These are phyloP conservation scores for Diaporthe caulivora DNA, from an alignment of 2,329 filamentous ascomycete genomes.

Conservation along the genomic window DNA sequence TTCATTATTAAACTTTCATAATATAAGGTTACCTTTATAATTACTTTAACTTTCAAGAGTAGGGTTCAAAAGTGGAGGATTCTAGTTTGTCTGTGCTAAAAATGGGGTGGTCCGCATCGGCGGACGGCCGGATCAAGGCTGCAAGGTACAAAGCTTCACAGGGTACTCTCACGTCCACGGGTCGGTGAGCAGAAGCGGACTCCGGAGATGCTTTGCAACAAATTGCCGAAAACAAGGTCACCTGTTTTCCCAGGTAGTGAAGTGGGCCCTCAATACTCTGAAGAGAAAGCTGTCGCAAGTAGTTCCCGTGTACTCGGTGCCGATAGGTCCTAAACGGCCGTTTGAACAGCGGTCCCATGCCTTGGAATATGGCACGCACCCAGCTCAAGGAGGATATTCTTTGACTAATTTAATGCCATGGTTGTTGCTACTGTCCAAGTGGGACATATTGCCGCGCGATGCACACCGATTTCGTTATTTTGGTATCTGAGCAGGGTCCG, in stretches of 20 bases:
- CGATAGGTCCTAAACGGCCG: neutral
- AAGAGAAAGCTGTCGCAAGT: neutral
- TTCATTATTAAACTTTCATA: no score
- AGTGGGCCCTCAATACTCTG: neutral
- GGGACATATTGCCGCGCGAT: neutral
- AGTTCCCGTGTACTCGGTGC: slow-evolving; percentile 11
- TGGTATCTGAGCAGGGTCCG: neutral
- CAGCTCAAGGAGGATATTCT: neutral
- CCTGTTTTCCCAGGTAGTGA: neutral
- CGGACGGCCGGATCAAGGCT: neutral
- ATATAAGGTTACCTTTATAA: no score
- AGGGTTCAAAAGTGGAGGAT: neutral
- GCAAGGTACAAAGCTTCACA: neutral
- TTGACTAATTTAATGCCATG: neutral
- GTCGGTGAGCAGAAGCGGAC: neutral
- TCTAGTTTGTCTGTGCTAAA: neutral
- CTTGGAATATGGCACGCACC: neutral
- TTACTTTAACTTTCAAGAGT: neutral
- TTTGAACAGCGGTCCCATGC: neutral
- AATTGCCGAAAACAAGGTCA: neutral
- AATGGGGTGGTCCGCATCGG: neutral
- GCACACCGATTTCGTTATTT: neutral
- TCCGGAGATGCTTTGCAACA: neutral
- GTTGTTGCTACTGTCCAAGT: neutral
- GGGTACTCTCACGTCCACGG: neutral